These are phyloP conservation scores for Epichloe sylvatica DNA, from an alignment of 2,329 filamentous ascomycete species.

Conservation along the genomic window DNA sequence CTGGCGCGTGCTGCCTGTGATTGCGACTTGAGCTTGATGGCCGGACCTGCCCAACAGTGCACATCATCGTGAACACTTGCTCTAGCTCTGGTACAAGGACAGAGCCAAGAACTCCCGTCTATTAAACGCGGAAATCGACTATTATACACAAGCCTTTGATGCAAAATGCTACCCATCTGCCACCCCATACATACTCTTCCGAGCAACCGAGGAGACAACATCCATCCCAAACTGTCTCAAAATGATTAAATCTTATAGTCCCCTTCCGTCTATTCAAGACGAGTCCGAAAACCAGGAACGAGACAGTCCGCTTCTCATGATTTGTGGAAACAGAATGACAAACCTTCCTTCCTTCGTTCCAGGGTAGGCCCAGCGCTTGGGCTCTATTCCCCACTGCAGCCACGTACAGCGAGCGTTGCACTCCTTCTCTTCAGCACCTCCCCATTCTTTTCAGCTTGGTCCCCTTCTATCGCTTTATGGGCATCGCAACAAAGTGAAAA, in stretches of 20 bases:
- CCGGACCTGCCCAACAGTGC: too few species aligned
- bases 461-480: neutral
- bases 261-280: neutral
- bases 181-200: slow-evolving; percentile 14
- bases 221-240: neutral
- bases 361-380: slow-evolving; percentile 9
- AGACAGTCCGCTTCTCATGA: slow-evolving; percentile 1
- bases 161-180: slow-evolving; percentile 9
- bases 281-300: neutral
- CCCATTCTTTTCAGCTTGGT: neutral
- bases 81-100: too few species aligned
- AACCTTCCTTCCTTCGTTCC: neutral
- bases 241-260: neutral
- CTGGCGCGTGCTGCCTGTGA: too few species aligned
- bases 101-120: slow-evolving; percentile 1
- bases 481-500: neutral
- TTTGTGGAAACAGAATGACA: neutral
- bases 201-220: slow-evolving; percentile 8
- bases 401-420: neutral
- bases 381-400: slow-evolving; percentile 1
- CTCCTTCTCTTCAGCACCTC: neutral
- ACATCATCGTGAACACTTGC: too few species aligned
- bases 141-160: slow-evolving; percentile 17
- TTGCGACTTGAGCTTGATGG: too few species aligned
- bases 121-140: slow-evolving; percentile 13